Conservation (phyloP, 2,329 filamentous ascomycete genomes). For the Hirsutella thompsonii region DNA sequence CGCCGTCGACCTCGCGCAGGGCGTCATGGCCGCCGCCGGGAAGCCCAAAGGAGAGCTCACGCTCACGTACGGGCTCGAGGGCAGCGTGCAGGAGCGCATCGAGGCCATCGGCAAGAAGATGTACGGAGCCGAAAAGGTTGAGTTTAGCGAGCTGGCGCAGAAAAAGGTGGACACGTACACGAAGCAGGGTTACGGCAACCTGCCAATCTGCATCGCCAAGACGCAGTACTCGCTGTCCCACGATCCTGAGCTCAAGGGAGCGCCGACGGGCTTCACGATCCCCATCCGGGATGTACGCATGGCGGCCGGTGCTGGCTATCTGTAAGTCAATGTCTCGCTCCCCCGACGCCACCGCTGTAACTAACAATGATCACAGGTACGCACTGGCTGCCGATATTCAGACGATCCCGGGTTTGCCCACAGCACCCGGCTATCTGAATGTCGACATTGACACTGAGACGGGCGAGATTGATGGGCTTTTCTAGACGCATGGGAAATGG, state of each 20-base stretch:
- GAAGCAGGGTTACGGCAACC: constrained; percentile 77
- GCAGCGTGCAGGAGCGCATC: constrained; percentile 76
- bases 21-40: constrained; percentile 69
- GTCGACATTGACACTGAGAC: constrained; percentile 75
- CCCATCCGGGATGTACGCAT: constrained; percentile 90
- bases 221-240: constrained; percentile 96
- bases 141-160: constrained; percentile 88
- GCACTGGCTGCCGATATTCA: constrained; percentile 95
- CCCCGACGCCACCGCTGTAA: neutral
- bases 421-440: constrained; percentile 89
- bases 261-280: constrained; percentile 85
- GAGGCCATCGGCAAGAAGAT: constrained; percentile 82
- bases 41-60: constrained; percentile 62
- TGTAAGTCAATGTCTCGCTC: constrained; percentile 41
- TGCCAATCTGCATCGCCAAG: constrained; percentile 96
- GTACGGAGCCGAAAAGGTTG: constrained; percentile 83
- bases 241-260: constrained; percentile 87
- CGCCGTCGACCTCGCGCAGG: constrained; percentile 77
- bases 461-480: constrained; percentile 80
- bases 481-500: constrained; percentile 48
- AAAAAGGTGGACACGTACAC: constrained; percentile 95
- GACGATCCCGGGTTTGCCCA: constrained; percentile 91
- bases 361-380: constrained; percentile 44
- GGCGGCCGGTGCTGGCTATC: constrained; percentile 85
- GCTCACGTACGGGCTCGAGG: constrained; percentile 71